phyloP scores from a whole-genome alignment of 2,329 filamentous ascomycete species.

The Fusarium lateritium region DNA sequence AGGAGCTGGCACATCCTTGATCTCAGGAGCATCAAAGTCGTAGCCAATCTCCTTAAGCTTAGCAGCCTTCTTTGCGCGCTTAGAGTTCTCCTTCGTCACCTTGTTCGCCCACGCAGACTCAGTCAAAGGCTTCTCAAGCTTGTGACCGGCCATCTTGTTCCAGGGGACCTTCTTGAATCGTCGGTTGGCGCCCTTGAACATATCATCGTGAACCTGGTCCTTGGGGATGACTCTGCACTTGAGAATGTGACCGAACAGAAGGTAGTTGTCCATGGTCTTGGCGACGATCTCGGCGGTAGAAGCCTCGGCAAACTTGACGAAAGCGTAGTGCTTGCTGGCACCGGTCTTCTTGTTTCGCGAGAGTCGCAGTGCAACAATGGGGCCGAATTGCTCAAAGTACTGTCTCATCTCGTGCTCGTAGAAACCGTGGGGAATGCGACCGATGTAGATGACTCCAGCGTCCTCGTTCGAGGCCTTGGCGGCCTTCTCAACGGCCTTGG shows the following conservation, averaged over 20 bases:
- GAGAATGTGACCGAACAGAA: constrained; percentile 93
- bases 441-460: constrained; percentile 89
- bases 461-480: constrained; percentile 63
- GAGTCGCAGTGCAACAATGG: constrained; percentile 82
- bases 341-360: constrained; percentile 95
- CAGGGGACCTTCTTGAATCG: constrained; percentile 91
- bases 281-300: constrained; percentile 87
- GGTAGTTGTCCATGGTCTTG: constrained; percentile 97
- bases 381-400: constrained; percentile 95
- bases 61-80: constrained; percentile 76
- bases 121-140: constrained; percentile 79
- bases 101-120: constrained; percentile 85
- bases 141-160: constrained; percentile 86
- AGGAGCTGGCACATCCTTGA: constrained; percentile 72
- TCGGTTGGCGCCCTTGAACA: constrained; percentile 92
- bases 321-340: constrained; percentile 92
- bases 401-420: constrained; percentile 95
- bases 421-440: constrained; percentile 92
- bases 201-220: constrained; percentile 82
- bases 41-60: constrained; percentile 88
- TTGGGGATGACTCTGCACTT: constrained; percentile 85
- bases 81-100: constrained; percentile 79
- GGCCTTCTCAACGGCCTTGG: constrained; percentile 62
- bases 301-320: constrained; percentile 90
- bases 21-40: constrained; percentile 80